Evolutionary conservation across 2,329 filamentous ascomycete genomes (phyloP).

Genomic region (Parascedosporium putredinis): DNA sequence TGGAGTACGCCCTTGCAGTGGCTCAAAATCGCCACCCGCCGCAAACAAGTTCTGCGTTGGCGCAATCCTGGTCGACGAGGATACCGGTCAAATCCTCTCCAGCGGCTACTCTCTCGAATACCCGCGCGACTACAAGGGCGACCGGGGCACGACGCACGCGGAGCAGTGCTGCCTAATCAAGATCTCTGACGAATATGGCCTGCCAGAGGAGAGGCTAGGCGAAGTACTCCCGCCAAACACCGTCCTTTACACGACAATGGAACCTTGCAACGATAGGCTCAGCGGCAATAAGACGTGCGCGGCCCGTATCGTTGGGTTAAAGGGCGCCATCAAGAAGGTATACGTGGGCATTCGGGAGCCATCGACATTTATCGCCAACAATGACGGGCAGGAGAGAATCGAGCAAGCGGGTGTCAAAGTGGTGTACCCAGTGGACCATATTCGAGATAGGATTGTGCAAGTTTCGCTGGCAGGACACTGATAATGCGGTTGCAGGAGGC

Average conservation of each 20-base stretch:
- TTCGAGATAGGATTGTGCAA: constrained; percentile 41
- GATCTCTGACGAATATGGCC: constrained; percentile 23
- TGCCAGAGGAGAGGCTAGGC: constrained; percentile 24
- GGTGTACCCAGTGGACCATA: constrained; percentile 30
- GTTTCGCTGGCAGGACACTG: constrained; percentile 55
- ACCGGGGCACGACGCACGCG: constrained; percentile 28
- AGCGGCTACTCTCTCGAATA: constrained; percentile 32
- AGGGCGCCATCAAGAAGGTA: constrained; percentile 22
- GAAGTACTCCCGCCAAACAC: constrained; percentile 28
- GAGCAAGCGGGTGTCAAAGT: constrained; percentile 17
- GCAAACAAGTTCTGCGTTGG: constrained; percentile 30
- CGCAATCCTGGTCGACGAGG: constrained; percentile 27
- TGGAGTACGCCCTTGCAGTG: constrained; percentile 25
- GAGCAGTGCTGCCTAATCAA: constrained; percentile 36
- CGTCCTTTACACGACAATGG: constrained; percentile 34
- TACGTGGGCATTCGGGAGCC: constrained; percentile 30
- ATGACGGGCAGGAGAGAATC: constrained; percentile 18
- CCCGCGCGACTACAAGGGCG: constrained; percentile 23
- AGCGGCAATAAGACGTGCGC: constrained; percentile 11
- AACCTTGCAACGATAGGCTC: constrained; percentile 20
- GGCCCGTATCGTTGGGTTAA: constrained; percentile 23
- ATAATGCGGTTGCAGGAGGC: neutral
- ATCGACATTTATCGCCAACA: constrained; percentile 23
- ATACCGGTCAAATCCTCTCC: constrained; percentile 25
- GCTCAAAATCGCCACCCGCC: constrained; percentile 26